phyloP scores from a whole-genome alignment of 75 land plant species.

The Picea glauca region DNA sequence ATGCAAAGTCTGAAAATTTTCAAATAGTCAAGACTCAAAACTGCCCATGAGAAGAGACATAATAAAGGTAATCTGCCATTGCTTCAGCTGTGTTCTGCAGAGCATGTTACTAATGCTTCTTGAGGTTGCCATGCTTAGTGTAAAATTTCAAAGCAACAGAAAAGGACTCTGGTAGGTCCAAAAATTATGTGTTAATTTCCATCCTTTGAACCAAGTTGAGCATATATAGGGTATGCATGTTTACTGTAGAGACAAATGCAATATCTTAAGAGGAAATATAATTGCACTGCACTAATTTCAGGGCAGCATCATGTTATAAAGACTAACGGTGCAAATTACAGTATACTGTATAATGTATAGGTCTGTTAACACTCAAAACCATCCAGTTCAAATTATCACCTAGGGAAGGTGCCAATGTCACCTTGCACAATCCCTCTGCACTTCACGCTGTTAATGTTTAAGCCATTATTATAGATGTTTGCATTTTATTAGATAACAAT shows the following conservation, averaged over 20 bases:
- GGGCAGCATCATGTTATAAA: background rate
- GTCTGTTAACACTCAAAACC: too few species aligned
- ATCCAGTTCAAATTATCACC: too few species aligned
- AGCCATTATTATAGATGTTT: too few species aligned
- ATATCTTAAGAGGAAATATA: background rate
- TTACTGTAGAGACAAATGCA: background rate
- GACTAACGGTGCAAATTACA: background rate
- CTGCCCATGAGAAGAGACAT: background rate
- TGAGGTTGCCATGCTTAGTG: background rate
- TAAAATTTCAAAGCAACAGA: background rate
- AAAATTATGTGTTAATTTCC: background rate
- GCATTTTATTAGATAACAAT: too few species aligned
- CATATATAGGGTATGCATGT: background rate
- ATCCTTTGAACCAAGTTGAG: background rate
- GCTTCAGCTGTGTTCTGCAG: background rate
- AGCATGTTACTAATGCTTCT: background rate
- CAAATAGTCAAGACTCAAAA: background rate
- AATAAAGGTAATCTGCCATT: background rate
- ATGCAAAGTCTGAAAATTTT: background rate
- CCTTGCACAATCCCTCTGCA: too few species aligned
- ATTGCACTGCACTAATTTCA: background rate
- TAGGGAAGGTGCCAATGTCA: too few species aligned
- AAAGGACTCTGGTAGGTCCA: background rate
- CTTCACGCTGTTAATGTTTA: too few species aligned
- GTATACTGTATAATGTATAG: background rate